These are phyloP conservation scores for Aspergillus nomiae DNA, from an alignment of 2,329 filamentous ascomycete species.

Conservation along the genomic window DNA sequence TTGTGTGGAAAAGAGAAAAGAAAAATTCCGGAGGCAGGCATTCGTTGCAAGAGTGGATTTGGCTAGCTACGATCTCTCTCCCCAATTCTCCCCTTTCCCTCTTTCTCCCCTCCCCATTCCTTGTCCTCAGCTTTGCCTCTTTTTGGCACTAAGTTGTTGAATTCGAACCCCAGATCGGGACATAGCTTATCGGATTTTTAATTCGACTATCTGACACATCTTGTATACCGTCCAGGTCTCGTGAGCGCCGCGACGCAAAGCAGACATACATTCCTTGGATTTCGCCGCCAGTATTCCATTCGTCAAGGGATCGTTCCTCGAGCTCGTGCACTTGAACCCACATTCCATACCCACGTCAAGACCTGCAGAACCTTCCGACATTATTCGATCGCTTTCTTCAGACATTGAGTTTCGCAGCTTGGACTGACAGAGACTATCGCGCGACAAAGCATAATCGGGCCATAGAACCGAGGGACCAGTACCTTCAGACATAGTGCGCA, in stretches of 20 bases:
- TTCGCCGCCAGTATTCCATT: constrained; percentile 9
- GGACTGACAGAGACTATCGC: neutral
- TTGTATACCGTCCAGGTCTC: constrained; percentile 23
- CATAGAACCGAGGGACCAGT: neutral
- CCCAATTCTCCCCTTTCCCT: constrained; percentile 13
- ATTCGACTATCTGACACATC: constrained; percentile 25
- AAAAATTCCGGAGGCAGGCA: constrained; percentile 1
- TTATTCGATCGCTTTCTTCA: neutral
- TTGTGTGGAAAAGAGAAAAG: neutral
- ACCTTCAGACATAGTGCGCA: constrained; percentile 11
- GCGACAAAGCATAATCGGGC: neutral
- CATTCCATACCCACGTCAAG: constrained; percentile 30
- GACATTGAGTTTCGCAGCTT: neutral
- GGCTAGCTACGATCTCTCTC: constrained; percentile 41
- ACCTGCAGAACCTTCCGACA: neutral
- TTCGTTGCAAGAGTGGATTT: constrained; percentile 25
- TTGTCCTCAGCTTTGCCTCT: constrained; percentile 21
- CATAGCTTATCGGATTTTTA: constrained; percentile 3
- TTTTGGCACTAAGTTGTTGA: constrained; percentile 16
- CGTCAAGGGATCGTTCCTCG: constrained; percentile 9
- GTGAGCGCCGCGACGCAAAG: constrained; percentile 7
- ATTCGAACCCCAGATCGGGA: constrained; percentile 1
- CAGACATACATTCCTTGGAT: constrained; percentile 21
- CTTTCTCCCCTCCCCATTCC: constrained; percentile 27
- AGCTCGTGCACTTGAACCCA: constrained; percentile 17